Evolutionary conservation across 768 basidiomycete genomes (phyloP).

Genomic region (Xanthoconium purpureum): DNA sequence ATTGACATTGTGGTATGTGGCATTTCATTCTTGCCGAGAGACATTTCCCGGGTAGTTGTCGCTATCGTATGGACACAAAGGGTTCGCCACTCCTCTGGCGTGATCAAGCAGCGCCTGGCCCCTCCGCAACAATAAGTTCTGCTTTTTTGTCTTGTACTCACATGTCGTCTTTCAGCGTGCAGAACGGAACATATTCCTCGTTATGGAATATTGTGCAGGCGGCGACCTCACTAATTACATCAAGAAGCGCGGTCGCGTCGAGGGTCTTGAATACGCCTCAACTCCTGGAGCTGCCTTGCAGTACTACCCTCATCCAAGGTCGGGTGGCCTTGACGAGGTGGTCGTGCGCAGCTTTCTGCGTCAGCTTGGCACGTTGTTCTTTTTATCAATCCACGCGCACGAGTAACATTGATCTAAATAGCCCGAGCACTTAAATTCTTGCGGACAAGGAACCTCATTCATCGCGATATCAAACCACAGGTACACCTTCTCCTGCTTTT

Average conservation of each 20-base stretch:
- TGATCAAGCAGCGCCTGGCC: background rate
- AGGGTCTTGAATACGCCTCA: slow-evolving; percentile 81
- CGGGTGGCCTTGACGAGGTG: slow-evolving; percentile 86
- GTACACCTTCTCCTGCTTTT: slow-evolving; percentile 28
- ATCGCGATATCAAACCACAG: slow-evolving; percentile 97
- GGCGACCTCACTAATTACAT: slow-evolving; percentile 96
- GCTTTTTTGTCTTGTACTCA: slow-evolving; percentile 9
- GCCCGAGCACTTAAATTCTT: slow-evolving; percentile 93
- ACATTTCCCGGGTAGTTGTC: background rate
- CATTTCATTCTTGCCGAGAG: background rate
- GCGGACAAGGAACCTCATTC: slow-evolving; percentile 83
- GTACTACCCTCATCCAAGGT: slow-evolving; percentile 88
- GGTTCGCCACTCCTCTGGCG: background rate
- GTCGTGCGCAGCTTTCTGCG: slow-evolving; percentile 90
- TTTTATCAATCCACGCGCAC: background rate
- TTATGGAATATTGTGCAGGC: slow-evolving; percentile 97
- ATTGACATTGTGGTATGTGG: slow-evolving; percentile 83
- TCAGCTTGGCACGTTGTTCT: slow-evolving; percentile 64
- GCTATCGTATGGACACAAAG: background rate
- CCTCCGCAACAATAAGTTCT: background rate
- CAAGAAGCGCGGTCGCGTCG: slow-evolving; percentile 93
- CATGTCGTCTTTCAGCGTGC: slow-evolving; percentile 47
- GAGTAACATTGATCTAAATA: slow-evolving; percentile 30
- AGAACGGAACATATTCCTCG: slow-evolving; percentile 82
- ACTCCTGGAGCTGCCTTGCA: slow-evolving; percentile 63